Base-by-base conservation (phyloP, 2,329 filamentous ascomycete genomes). In the Cordyceps farinosa region DNA sequence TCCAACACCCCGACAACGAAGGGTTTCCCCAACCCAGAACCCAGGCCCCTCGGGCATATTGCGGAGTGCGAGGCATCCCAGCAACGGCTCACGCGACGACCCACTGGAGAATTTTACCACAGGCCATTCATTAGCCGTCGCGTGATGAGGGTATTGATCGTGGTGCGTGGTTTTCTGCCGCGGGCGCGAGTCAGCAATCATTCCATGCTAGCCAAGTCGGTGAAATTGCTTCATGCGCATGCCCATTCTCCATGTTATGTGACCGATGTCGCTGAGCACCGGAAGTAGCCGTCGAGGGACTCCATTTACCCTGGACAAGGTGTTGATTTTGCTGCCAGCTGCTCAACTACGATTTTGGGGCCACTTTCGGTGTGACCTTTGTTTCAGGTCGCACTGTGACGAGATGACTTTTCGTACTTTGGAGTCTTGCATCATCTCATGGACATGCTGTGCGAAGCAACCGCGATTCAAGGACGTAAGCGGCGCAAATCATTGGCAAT, bases 101-200 rank as follows among this genome's bases (percentile, higher is more conserved):
- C 56, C 56, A 59, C 56, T 59, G 45, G 56, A 51, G 45, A 59
- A 51, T 51, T 42, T 42, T 59, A 27, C 17, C 15, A 34, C 6
- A 11, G 56, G 56, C 40, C 56, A 50, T 50, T 59, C 34, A 59
- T 38, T 58, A 50, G 55, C 34, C 45, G 56, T 50, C 34, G 32
- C 36, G 45, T 59, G 30, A 59, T 40, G 34, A 44, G 36, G 45
- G 9, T 27, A 57, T 36, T 50, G 56, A 38, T 38, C 15, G 30
- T 9, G 34, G 29, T 51, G 56, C 34, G 45, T 51, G 45, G 45
- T 22, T 59, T 40, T 29, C 22, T 59, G 15, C 27, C 15, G 9
- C 36, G 15, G 11, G 5, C 36, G 36, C 56, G 56, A 59, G 56
- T 59, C 56, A 59, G 56, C 15, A 32, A 22, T 34, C 36, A 30